A percentile compares a stretch with the other conserved stretches of the same genome.
Evolutionary conservation across 495 filamentous ascomycete genomes (phyloP).

Genomic region (Aspergillus sparsus): DNA sequence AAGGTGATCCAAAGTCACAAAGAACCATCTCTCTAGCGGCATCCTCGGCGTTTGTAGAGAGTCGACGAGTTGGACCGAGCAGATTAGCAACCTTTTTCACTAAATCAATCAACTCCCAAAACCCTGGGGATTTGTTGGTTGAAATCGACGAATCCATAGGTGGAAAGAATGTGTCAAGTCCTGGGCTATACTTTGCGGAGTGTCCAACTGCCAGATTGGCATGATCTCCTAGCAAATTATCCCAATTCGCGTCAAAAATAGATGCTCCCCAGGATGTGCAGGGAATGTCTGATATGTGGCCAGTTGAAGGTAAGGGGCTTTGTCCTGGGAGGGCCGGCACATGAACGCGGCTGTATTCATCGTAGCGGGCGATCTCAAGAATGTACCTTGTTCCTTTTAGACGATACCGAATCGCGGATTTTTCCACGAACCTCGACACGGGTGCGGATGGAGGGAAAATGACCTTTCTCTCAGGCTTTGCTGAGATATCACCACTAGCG

Average conservation of each 20-base stretch:
- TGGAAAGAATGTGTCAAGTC: slow-evolving; percentile 51
- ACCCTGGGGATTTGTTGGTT: slow-evolving; percentile 24
- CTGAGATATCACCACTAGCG: slow-evolving; percentile 24
- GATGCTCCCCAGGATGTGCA: slow-evolving; percentile 47
- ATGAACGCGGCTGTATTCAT: slow-evolving; percentile 43
- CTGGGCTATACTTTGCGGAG: slow-evolving; percentile 40
- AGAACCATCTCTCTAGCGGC: neutral
- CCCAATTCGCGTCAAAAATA: slow-evolving; percentile 55
- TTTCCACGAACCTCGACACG: slow-evolving; percentile 45
- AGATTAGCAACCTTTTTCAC: slow-evolving; percentile 34
- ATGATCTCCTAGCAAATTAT: slow-evolving; percentile 38
- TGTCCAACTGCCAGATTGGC: slow-evolving; percentile 34
- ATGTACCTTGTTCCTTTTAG: slow-evolving; percentile 52
- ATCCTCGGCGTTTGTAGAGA: neutral
- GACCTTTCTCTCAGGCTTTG: slow-evolving; percentile 28
- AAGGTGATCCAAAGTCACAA: slow-evolving; percentile 1
- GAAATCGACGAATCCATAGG: slow-evolving; percentile 8
- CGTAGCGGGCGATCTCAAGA: slow-evolving; percentile 58
- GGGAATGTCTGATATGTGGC: slow-evolving; percentile 26
- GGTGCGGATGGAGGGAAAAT: slow-evolving; percentile 25
- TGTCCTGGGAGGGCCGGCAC: slow-evolving; percentile 4
- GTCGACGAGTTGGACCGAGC: slow-evolving; percentile 23
- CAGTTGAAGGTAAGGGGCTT: slow-evolving; percentile 8
- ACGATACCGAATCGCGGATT: slow-evolving; percentile 50
- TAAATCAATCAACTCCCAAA: slow-evolving; percentile 38